Conservation (phyloP, 2,329 filamentous ascomycete species). For the Zasmidium cellare region DNA sequence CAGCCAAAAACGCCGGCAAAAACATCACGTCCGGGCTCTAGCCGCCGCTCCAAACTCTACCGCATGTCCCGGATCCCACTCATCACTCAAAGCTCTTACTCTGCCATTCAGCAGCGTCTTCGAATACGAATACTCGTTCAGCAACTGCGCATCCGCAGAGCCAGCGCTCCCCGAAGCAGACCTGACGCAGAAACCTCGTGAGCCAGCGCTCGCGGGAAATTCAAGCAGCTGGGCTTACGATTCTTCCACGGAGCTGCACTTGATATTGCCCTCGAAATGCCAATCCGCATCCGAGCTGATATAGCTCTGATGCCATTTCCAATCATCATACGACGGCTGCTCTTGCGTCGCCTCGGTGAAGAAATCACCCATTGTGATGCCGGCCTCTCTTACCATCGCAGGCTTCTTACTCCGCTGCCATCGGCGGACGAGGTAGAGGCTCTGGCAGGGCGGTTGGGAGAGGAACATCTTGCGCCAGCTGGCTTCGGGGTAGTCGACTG, state of each 20-base stretch:
- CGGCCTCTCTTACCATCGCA: conserved; percentile 27
- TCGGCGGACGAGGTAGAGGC: conserved; percentile 32
- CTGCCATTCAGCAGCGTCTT: conserved; percentile 17
- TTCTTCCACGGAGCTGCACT: conserved; percentile 25
- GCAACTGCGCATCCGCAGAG: not conserved
- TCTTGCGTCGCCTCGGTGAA: conserved; percentile 27
- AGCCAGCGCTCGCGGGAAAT: conserved; percentile 1
- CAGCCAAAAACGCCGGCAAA: conserved; percentile 4
- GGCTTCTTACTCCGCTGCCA: conserved; percentile 29
- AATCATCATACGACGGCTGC: conserved; percentile 16
- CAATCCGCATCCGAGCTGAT: conserved; percentile 36
- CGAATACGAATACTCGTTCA: conserved; percentile 19
- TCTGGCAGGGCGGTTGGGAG: conserved; percentile 34
- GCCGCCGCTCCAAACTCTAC: conserved; percentile 11
- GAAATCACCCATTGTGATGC: conserved; percentile 37
- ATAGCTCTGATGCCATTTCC: conserved; percentile 33
- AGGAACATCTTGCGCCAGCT: conserved; percentile 38
- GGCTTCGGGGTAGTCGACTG: conserved; percentile 31
- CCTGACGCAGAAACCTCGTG: conserved; percentile 1
- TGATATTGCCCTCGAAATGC: conserved; percentile 38
- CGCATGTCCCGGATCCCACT: conserved; percentile 20
- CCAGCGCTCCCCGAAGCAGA: not conserved
- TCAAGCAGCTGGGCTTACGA: conserved; percentile 26
- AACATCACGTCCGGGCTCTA: not conserved
- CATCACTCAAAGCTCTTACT: conserved; percentile 21